These are phyloP conservation scores for Camellia lanceoleosa DNA, from an alignment of 148 eudicot genomes.

Conservation along the genomic window DNA sequence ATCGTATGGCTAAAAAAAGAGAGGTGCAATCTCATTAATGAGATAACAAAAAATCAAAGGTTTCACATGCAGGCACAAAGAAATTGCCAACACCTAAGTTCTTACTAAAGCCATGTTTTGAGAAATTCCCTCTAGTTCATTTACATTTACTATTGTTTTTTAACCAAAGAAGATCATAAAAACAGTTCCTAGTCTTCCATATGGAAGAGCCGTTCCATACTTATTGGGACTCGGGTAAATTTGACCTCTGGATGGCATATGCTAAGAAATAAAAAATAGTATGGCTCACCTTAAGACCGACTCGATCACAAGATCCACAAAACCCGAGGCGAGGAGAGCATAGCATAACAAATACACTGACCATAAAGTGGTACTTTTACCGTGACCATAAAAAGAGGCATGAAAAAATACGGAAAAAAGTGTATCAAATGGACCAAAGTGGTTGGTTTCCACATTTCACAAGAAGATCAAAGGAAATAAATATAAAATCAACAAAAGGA, in stretches of 20 bases:
- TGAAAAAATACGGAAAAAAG: background rate
- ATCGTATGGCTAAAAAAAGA: conserved; percentile 77
- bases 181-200: background rate
- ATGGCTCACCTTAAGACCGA: conserved; percentile 84
- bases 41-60: background rate
- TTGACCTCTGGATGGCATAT: background rate
- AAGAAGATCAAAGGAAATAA: background rate
- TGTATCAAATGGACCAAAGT: background rate
- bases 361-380: conserved; percentile 94
- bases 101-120: no score
- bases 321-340: conserved; percentile 93
- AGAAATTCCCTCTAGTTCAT: background rate
- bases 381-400: conserved; percentile 24
- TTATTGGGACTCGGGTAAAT: background rate
- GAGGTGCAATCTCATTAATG: background rate
- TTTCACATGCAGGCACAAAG: background rate
- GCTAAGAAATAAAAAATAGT: conserved; percentile 5
- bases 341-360: conserved; percentile 95
- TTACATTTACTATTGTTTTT: background rate
- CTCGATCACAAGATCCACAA: conserved; percentile 90
- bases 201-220: background rate
- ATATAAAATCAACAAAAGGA: background rate
- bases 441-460: background rate
- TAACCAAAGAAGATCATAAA: background rate
- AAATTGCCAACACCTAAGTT: background rate